Percentiles rank a stretch among this genome's conserved stretches.
These are phyloP conservation scores for Chaetomium sp. DNA, from an alignment of 2,329 filamentous ascomycete species.

Conservation along the genomic window DNA sequence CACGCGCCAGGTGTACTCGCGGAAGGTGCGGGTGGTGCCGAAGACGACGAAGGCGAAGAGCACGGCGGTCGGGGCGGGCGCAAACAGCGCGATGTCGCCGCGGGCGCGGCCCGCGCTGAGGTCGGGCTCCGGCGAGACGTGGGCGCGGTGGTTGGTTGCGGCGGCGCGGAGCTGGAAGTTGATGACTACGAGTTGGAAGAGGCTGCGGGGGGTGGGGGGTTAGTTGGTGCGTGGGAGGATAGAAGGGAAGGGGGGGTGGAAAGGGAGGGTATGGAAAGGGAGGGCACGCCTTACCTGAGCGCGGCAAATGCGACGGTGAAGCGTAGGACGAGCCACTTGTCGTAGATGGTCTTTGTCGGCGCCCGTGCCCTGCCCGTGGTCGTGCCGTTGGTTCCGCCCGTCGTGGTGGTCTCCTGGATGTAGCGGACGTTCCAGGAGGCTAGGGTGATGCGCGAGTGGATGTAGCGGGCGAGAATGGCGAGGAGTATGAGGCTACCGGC, in stretches of 20 bases:
- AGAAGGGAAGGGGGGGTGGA: not conserved
- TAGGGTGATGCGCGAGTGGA: conserved; percentile 42
- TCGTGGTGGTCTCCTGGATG: conserved; percentile 31
- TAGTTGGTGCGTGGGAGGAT: not conserved
- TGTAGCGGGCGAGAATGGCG: conserved; percentile 46
- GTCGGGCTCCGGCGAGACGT: conserved; percentile 39
- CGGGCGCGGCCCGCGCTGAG: conserved; percentile 39
- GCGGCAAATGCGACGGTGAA: conserved; percentile 50
- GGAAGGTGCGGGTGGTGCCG: conserved; percentile 45
- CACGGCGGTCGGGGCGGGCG: conserved; percentile 44
- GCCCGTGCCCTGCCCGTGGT: conserved; percentile 4
- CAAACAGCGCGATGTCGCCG: conserved; percentile 41
- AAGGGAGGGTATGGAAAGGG: not conserved
- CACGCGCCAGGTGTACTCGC: conserved; percentile 34
- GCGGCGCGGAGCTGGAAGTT: conserved; percentile 43
- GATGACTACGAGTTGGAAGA: conserved; percentile 46
- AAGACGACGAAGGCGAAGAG: conserved; percentile 46
- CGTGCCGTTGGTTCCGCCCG: conserved; percentile 17
- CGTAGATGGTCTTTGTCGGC: conserved; percentile 44
- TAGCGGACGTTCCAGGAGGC: conserved; percentile 40
- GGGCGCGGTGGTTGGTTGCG: conserved; percentile 38
- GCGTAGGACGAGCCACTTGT: conserved; percentile 48
- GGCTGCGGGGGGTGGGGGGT: conserved; percentile 26
- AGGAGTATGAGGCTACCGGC: conserved; percentile 43
- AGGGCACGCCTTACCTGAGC: conserved; percentile 34